Base-by-base conservation (phyloP, 192 early-diverging fungal genomes). In the Tieghemiomyces parasiticus region DNA sequence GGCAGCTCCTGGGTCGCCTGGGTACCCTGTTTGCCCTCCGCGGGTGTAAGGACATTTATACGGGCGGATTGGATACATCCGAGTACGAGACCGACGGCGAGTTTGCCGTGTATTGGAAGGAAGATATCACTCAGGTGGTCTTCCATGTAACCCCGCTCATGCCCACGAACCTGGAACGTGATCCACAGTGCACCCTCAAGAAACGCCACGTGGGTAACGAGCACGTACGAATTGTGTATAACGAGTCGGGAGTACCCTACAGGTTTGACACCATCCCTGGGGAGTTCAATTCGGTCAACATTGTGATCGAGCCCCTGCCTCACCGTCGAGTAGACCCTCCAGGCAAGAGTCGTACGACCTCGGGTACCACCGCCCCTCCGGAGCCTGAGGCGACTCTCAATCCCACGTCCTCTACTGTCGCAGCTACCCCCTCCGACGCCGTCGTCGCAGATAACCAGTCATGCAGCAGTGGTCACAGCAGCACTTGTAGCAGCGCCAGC, bases 161-260 rank as follows among this genome's bases (percentile, higher is more conserved):
- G 91, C 95, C 95, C 0, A 90, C 78, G 0, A 68, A 80, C 48
- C 66, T 78, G 1, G 71, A 74, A 42, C 80, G 80, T 48, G 93
- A 99, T 68, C 81, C 85, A 49, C 71, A 80, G 48, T 79, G 89
- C 64, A 85, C 78, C 61, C 66, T 67, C 19, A 99, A 99, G 65
- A 99, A 99, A 74, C 74, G 91, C 30, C 92, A 95, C 65, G 92
- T 99, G 62, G 95, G 92, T 45, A 99, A 99, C 66, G 92, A 99
- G 71, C 96, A 83, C 74, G 89, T 99, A 51, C 82, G 83, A 34
- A 86, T 99, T 62, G 82, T 95, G 10, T 99, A 85, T 63, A 93
- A 97, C 65, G 93, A 99, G 65, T 87, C 86, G 33, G 93, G 88
- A 1, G 60, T 60, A 0, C 78, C 84, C 9, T 91, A 88, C 65